These are phyloP conservation scores for Garcia nutans DNA, from an alignment of 345 rosid genomes.

Conservation along the genomic window DNA sequence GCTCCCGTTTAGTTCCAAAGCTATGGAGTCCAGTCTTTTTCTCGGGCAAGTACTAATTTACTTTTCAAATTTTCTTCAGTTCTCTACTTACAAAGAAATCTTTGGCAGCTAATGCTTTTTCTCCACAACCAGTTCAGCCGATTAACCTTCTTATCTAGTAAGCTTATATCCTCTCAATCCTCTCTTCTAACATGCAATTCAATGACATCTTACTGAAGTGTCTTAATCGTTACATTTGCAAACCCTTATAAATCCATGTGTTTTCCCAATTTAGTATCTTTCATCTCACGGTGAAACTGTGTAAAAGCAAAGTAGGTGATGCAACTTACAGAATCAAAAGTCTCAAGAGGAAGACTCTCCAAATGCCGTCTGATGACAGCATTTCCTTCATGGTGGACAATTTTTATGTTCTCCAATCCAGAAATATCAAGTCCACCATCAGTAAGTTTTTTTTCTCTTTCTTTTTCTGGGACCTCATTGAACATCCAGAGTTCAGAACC, in stretches of 20 bases:
- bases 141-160: conserved; percentile 1
- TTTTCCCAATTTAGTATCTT: not conserved
- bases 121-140: not conserved
- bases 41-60: not conserved
- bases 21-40: not conserved
- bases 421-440: conserved; percentile 75
- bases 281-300: not conserved
- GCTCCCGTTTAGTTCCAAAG: not conserved
- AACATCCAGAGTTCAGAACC: conserved; percentile 97
- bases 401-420: conserved; percentile 57
- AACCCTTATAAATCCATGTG: conserved; percentile 4
- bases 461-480: conserved; percentile 80
- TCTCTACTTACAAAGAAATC: not conserved
- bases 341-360: conserved; percentile 80
- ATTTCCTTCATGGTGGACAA: conserved; percentile 81
- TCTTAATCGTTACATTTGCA: not conserved
- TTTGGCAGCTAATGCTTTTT: not conserved
- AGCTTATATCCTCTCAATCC: conserved; percentile 1
- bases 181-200: not conserved
- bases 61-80: not conserved
- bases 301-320: conserved; percentile 5
- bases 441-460: conserved; percentile 73
- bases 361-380: conserved; percentile 83
- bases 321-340: conserved; percentile 91
- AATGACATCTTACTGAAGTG: not conserved